Conservation (phyloP, 768 basidiomycete genomes). For the Clitopilus hobsonii region DNA sequence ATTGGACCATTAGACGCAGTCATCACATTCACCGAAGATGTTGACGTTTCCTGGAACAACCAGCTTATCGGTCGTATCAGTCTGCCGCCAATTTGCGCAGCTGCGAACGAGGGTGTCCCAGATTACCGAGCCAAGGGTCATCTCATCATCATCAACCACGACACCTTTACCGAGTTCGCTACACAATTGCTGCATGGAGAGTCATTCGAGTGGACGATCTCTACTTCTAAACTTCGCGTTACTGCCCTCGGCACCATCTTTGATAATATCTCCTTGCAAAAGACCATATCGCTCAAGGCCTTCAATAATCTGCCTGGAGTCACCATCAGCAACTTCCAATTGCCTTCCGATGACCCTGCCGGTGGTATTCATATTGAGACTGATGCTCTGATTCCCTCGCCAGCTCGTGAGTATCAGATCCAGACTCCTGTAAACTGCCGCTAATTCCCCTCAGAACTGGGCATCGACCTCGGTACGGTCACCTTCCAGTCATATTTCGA, state of each 20-base stretch:
- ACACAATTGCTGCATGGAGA: conserved; percentile 60
- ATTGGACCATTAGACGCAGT: conserved; percentile 65
- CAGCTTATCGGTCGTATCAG: conserved; percentile 57
- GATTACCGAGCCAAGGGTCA: conserved; percentile 49
- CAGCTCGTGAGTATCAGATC: conserved; percentile 46
- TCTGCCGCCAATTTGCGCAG: conserved; percentile 62
- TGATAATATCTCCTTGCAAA: conserved; percentile 56
- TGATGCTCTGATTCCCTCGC: conserved; percentile 60
- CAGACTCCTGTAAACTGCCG: conserved; percentile 10
- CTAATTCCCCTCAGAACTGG: conserved; percentile 42
- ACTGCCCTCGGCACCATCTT: conserved; percentile 67
- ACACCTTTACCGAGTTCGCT: conserved; percentile 62
- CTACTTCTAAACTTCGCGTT: conserved; percentile 57
- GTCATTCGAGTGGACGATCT: conserved; percentile 67
- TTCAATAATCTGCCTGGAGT: conserved; percentile 71
- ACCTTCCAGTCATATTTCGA: conserved; percentile 61
- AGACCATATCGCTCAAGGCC: conserved; percentile 59
- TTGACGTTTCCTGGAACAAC: conserved; percentile 56
- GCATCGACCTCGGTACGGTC: conserved; percentile 64
- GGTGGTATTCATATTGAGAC: conserved; percentile 72
- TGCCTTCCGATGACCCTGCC: conserved; percentile 62
- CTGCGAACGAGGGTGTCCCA: conserved; percentile 64
- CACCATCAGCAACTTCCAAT: conserved; percentile 64
- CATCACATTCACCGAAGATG: conserved; percentile 53
- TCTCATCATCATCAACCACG: conserved; percentile 50